Evolutionary conservation across 345 rosid species (phyloP).

Genomic region (Geranium brycei): DNA sequence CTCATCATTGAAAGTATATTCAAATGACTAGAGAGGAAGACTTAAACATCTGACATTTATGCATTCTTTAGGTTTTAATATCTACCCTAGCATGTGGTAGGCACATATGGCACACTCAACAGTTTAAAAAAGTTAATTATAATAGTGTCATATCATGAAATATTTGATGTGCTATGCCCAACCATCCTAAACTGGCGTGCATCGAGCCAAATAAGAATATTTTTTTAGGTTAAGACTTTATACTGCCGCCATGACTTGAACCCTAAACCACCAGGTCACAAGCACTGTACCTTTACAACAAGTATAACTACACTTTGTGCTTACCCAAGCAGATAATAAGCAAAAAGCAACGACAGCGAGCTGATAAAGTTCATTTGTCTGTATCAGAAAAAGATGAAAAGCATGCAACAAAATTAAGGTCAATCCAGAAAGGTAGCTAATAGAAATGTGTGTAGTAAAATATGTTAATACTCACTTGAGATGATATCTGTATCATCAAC

Average conservation of each 20-base stretch:
- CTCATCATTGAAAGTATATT: not conserved
- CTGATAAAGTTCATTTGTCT: slow-evolving; percentile 98
- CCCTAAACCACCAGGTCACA: too few species aligned
- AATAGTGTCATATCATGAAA: not conserved
- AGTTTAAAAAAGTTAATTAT: too few species aligned
- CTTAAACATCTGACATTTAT: not conserved
- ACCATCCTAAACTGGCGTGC: not conserved
- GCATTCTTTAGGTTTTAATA: not conserved
- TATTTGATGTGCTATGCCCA: not conserved
- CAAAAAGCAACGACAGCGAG: slow-evolving; percentile 98
- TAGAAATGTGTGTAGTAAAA: not conserved
- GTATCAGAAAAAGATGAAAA: slow-evolving; percentile 16
- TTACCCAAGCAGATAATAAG: slow-evolving; percentile 97
- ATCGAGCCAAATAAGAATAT: not conserved
- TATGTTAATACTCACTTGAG: slow-evolving; percentile 60
- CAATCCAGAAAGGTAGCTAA: slow-evolving; percentile 6
- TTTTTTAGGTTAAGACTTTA: too few species aligned
- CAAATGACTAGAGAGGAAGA: not conserved
- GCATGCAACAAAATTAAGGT: not conserved
- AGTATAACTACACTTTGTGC: slow-evolving; percentile 13
- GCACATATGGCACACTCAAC: not conserved
- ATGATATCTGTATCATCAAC: slow-evolving; percentile 89
- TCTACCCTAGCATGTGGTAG: not conserved
- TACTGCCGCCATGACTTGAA: too few species aligned
- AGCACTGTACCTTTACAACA: too few species aligned